These are phyloP conservation scores for Malbranchea zuffiana DNA, from an alignment of 2,329 filamentous ascomycete species.

Conservation along the genomic window DNA sequence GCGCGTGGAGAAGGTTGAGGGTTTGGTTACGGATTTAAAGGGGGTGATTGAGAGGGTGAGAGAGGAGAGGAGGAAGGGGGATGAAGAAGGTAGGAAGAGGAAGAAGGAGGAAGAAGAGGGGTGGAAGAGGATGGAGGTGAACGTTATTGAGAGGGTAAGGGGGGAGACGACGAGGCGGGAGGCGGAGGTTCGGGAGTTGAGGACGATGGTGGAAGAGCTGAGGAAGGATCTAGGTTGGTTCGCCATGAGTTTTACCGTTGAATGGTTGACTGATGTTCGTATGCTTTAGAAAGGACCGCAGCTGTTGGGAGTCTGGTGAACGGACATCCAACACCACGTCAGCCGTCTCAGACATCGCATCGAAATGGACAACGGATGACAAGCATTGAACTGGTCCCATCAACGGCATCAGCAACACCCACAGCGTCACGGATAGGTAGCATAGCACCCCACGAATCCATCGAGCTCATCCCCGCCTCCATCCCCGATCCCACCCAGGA, in stretches of 20 bases:
- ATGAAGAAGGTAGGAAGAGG: slow-evolving; percentile 1
- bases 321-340: slow-evolving; percentile 1
- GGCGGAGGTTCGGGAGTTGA: slow-evolving; percentile 9
- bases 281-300: no score
- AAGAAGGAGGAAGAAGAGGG: slow-evolving; percentile 1
- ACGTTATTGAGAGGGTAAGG: slow-evolving; percentile 2
- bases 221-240: slow-evolving; percentile 4
- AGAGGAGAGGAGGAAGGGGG: neutral
- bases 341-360: slow-evolving; percentile 3
- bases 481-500: neutral
- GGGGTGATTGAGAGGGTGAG: slow-evolving; percentile 4
- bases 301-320: no score
- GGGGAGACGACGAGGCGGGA: slow-evolving; percentile 3
- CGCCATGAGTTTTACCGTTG: no score
- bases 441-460: neutral
- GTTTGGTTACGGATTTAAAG: slow-evolving; percentile 4
- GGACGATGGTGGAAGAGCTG: slow-evolving; percentile 7
- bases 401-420: slow-evolving; percentile 11
- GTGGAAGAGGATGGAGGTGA: slow-evolving; percentile 1
- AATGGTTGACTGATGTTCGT: no score
- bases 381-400: neutral
- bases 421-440: slow-evolving; percentile 4
- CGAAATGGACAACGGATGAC: neutral
- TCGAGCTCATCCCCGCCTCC: slow-evolving; percentile 10
- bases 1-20: slow-evolving; percentile 3